A percentile compares a stretch with the other conserved stretches of the same genome.
Conservation (phyloP, 495 filamentous ascomycete species). For the Penicillium argentinense region DNA sequence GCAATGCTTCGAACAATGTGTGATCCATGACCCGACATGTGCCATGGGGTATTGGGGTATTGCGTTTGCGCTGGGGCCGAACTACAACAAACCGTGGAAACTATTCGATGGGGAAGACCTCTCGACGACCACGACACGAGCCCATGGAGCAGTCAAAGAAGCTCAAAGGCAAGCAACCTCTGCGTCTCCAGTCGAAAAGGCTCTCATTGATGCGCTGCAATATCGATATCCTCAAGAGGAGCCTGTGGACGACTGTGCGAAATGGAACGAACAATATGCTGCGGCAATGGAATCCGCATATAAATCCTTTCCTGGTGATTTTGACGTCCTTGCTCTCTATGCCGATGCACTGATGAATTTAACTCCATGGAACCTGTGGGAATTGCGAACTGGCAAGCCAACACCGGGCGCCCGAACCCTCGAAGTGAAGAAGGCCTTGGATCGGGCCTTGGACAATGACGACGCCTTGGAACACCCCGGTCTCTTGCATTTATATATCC, state of each 20-base stretch:
- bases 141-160: conserved; percentile 40
- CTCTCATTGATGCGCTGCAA: conserved; percentile 57
- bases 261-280: conserved; percentile 59
- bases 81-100: conserved; percentile 75
- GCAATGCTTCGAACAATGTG: conserved; percentile 59
- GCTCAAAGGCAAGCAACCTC: conserved; percentile 36
- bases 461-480: conserved; percentile 56
- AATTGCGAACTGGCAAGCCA: conserved; percentile 57
- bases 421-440: conserved; percentile 56
- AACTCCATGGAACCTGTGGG: conserved; percentile 68
- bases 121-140: conserved; percentile 39
- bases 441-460: conserved; percentile 45
- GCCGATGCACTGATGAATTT: conserved; percentile 69
- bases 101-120: conserved; percentile 62
- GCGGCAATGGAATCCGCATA: conserved; percentile 61
- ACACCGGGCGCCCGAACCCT: conserved; percentile 52
- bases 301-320: conserved; percentile 49
- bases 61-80: conserved; percentile 64
- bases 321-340: conserved; percentile 62
- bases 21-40: conserved; percentile 50
- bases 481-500: conserved; percentile 68
- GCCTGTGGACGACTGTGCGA: conserved; percentile 40
- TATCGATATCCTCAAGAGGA: conserved; percentile 52
- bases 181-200: conserved; percentile 47
- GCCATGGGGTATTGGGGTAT: conserved; percentile 69